phyloP scores from a whole-genome alignment of 371 early-diverging fungal species.

The Nematocida ausubeli region DNA sequence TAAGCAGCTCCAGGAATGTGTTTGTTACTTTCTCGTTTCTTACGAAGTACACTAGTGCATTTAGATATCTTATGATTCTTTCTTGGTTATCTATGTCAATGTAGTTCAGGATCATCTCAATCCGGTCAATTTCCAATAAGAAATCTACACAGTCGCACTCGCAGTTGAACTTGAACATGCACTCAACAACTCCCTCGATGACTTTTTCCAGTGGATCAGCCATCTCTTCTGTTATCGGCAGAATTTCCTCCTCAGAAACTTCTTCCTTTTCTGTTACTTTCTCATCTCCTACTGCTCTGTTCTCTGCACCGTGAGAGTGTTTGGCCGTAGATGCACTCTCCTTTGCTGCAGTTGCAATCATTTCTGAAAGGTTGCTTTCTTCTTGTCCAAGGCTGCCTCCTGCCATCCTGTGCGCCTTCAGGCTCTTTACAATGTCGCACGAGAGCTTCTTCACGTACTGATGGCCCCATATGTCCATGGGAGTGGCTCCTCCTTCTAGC shows the following conservation, averaged over 20 bases:
- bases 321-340: background rate
- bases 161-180: conserved; percentile 65
- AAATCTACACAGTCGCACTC: conserved; percentile 68
- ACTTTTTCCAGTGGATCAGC: background rate
- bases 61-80: conserved; percentile 61
- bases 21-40: conserved; percentile 39
- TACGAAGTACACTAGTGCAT: background rate
- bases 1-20: conserved; percentile 52
- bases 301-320: background rate
- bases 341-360: background rate
- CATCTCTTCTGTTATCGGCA: background rate
- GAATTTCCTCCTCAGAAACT: background rate
- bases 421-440: conserved; percentile 37
- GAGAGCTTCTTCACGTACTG: conserved; percentile 65
- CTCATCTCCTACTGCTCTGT: background rate
- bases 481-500: conserved; percentile 60
- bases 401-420: background rate
- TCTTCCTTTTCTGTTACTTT: background rate
- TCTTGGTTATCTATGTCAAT: conserved; percentile 65
- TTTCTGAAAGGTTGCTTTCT: background rate
- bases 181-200: conserved; percentile 44
- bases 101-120: conserved; percentile 52
- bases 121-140: conserved; percentile 61
- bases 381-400: too few species aligned
- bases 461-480: conserved; percentile 66